These are phyloP conservation scores for Schrenkiella parvula DNA, from an alignment of 345 rosid genomes.

Conservation along the genomic window DNA sequence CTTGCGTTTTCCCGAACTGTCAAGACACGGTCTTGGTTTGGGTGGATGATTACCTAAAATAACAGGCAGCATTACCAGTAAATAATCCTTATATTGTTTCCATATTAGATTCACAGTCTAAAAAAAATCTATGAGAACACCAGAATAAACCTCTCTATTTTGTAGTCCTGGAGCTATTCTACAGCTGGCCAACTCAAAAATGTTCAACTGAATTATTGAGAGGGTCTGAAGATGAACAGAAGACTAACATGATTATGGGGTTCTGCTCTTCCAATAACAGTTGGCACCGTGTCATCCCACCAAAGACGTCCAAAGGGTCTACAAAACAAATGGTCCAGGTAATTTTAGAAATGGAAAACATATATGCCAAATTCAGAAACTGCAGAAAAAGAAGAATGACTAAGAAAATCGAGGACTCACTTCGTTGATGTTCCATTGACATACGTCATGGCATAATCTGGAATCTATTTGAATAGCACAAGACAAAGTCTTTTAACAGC, in stretches of 20 bases:
- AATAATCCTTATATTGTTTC: neutral
- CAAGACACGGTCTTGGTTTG: conserved; percentile 60
- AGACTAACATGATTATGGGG: conserved; percentile 68
- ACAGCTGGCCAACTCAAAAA: neutral
- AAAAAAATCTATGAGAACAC: neutral
- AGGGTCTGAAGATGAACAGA: neutral
- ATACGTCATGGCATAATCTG: conserved; percentile 31
- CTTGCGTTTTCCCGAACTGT: conserved; percentile 69
- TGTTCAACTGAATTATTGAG: conserved; percentile 22
- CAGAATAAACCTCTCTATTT: too few species aligned
- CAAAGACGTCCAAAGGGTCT: conserved; percentile 81
- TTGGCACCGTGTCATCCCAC: conserved; percentile 89
- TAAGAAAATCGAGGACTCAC: neutral
- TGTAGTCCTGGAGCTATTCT: neutral
- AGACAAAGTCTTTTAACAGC: neutral
- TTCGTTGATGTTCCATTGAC: conserved; percentile 37
- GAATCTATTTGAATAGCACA: conserved; percentile 22
- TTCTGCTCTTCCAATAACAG: conserved; percentile 71
- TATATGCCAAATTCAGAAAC: neutral
- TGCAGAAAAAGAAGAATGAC: neutral
- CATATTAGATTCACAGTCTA: neutral
- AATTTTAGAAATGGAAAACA: neutral
- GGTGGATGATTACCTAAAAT: conserved; percentile 57
- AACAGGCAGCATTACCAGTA: neutral
- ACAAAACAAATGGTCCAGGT: neutral